phyloP scores from a whole-genome alignment of 179 eudicot species.

The Dionaea muscipula region DNA sequence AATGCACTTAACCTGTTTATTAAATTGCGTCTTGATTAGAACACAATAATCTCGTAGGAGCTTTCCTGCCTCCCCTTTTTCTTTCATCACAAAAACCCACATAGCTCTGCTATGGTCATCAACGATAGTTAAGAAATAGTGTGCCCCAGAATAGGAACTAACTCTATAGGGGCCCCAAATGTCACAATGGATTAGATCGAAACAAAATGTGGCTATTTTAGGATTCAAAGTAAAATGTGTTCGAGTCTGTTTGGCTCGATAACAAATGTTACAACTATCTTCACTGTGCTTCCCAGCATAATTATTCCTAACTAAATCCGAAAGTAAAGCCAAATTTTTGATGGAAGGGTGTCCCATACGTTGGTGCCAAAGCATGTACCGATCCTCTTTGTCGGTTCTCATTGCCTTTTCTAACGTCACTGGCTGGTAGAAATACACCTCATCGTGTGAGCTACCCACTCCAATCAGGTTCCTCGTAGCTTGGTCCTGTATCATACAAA shows the following conservation, averaged over 20 bases:
- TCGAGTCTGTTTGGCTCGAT: background rate
- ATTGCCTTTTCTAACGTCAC: background rate
- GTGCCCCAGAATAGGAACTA: background rate
- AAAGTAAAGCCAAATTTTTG: background rate
- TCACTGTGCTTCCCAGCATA: background rate
- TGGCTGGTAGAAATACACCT: background rate
- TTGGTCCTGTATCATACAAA: slow-evolving; percentile 1
- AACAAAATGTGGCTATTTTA: background rate
- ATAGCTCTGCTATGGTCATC: background rate
- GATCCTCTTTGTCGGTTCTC: background rate
- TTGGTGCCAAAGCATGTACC: background rate
- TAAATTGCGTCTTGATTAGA: background rate
- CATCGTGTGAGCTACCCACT: background rate
- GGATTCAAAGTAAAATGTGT: background rate
- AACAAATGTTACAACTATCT: background rate
- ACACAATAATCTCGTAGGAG: background rate
- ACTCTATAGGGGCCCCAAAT: background rate
- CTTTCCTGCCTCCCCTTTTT: background rate
- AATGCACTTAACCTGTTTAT: background rate
- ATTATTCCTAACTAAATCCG: background rate
- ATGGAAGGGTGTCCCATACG: background rate
- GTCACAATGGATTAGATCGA: background rate
- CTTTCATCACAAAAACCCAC: background rate
- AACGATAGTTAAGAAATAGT: background rate
- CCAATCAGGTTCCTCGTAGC: slow-evolving; percentile 4